These are phyloP conservation scores for Aaosphaeria arxii DNA, from an alignment of 2,329 filamentous ascomycete genomes.

Conservation along the genomic window DNA sequence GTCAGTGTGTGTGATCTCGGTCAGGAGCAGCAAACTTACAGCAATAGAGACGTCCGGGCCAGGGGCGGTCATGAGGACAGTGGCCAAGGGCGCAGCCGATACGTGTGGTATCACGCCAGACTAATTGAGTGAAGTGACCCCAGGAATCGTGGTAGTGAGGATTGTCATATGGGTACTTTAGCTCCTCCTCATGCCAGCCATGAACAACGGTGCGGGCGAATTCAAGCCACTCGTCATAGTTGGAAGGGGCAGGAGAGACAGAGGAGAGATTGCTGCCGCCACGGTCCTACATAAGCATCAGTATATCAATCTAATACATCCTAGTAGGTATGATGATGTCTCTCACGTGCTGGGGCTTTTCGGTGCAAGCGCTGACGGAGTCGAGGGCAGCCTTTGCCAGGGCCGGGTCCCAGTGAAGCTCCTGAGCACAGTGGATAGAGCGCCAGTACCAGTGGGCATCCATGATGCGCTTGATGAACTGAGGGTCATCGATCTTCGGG, in stretches of 20 bases:
- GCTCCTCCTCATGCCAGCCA: constrained; percentile 36
- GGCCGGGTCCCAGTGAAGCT: constrained; percentile 28
- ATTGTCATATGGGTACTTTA: constrained; percentile 31
- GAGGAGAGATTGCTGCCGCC: constrained; percentile 33
- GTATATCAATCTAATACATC: neutral
- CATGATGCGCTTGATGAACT: constrained; percentile 31
- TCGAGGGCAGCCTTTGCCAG: constrained; percentile 23
- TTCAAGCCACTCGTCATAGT: constrained; percentile 26
- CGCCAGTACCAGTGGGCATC: constrained; percentile 37
- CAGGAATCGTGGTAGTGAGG: constrained; percentile 25
- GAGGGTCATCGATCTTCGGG: constrained; percentile 23
- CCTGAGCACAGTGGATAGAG: constrained; percentile 33
- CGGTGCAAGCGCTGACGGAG: constrained; percentile 23
- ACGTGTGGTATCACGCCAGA: constrained; percentile 35
- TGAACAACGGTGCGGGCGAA: constrained; percentile 25
- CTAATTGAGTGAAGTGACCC: constrained; percentile 39
- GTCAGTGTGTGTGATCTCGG: neutral
- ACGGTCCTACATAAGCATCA: constrained; percentile 19
- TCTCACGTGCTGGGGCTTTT: constrained; percentile 26
- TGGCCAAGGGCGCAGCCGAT: constrained; percentile 34
- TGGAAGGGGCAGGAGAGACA: constrained; percentile 15
- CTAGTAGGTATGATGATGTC: neutral
- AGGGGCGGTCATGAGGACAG: constrained; percentile 17
- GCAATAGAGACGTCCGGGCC: constrained; percentile 34
- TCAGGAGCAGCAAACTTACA: constrained; percentile 16